A percentile compares a stretch with the other conserved stretches of the same genome.
phyloP scores from a whole-genome alignment of 768 basidiomycete genomes.

The Mycena maculata region DNA sequence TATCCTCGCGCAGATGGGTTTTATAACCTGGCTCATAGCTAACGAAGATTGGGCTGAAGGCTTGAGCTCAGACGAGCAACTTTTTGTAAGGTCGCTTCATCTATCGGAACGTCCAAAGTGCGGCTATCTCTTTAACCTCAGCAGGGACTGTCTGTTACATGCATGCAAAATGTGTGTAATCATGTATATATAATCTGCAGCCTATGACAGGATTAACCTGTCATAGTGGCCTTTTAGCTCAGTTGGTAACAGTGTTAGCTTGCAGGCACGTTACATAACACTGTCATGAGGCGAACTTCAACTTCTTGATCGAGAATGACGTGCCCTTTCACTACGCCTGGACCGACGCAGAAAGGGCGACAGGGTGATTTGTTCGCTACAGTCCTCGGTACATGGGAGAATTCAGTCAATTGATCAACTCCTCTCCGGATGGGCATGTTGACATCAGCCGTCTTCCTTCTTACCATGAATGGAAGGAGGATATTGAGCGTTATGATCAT shows the following conservation, averaged over 20 bases:
- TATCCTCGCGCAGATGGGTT: not conserved
- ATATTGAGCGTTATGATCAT: not conserved
- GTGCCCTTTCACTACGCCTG: not conserved
- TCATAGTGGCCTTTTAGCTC: too few species aligned
- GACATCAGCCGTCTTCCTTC: not conserved
- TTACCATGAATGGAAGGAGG: not conserved
- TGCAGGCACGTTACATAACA: too few species aligned
- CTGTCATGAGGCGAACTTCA: not conserved
- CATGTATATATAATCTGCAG: too few species aligned
- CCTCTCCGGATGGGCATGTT: not conserved
- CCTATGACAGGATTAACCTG: too few species aligned
- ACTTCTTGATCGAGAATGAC: not conserved
- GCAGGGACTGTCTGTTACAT: too few species aligned
- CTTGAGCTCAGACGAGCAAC: not conserved
- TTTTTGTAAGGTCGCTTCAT: not conserved
- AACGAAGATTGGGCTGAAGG: not conserved
- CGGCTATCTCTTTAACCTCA: not conserved
- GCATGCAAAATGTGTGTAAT: too few species aligned
- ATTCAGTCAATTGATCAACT: too few species aligned
- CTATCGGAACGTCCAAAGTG: not conserved
- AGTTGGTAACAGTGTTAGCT: too few species aligned
- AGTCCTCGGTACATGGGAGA: too few species aligned
- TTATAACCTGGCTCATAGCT: not conserved
- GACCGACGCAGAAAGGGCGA: not conserved
- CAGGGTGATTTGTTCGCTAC: not conserved